Evolutionary conservation across 768 basidiomycete genomes (phyloP).

Genomic region (Mycena polygramma): DNA sequence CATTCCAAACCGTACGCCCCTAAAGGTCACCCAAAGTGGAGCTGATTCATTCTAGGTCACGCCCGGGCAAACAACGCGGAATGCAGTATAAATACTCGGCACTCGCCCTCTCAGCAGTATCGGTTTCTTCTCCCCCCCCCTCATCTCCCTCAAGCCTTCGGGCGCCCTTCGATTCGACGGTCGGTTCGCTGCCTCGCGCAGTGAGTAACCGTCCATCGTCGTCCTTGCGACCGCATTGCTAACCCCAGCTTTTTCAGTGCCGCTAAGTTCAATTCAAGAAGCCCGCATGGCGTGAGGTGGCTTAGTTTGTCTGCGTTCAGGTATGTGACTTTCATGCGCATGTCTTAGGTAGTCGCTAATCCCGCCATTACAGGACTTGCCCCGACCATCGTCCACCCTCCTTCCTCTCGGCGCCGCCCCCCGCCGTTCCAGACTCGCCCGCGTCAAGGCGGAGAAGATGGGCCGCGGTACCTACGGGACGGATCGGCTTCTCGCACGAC

Average conservation of each 20-base stretch:
- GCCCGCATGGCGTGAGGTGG: neutral
- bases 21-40: too few relatives aligned
- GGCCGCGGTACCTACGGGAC: neutral
- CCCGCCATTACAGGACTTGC: neutral
- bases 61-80: too few relatives aligned
- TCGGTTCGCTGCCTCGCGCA: neutral
- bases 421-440: neutral
- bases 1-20: too few relatives aligned
- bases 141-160: too few relatives aligned
- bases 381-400: neutral
- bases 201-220: neutral
- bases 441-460: neutral
- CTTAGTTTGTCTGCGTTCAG: neutral
- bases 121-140: too few relatives aligned
- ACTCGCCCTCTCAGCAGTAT: too few relatives aligned
- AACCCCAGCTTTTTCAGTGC: neutral
- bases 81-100: too few relatives aligned
- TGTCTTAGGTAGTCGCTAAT: neutral
- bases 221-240: neutral
- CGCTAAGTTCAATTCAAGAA: neutral
- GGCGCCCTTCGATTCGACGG: too few relatives aligned
- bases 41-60: too few relatives aligned
- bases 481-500: neutral
- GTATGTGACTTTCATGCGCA: neutral
- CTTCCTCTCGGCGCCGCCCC: conserved; percentile 15